Evolutionary conservation across 1,284 basidiomycete species (phyloP), one percentile per base, ranked within the genome.

Genomic region (Coniferiporia weirii): DNA sequence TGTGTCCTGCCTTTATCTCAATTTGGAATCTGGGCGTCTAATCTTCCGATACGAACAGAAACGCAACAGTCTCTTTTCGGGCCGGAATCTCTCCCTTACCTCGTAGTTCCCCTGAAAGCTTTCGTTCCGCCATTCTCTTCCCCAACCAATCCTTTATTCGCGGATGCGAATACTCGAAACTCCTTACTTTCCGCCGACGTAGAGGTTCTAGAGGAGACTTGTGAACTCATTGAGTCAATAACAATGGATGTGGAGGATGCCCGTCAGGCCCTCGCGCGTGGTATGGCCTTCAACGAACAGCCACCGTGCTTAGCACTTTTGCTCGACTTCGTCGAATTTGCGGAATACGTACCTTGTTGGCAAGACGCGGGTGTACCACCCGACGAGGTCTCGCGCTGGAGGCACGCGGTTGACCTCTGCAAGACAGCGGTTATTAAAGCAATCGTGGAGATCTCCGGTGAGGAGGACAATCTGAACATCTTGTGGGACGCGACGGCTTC

Each of bases 381-480:
- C 1, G 67, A 66, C 15, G 75, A 78, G 54, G 67, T 66, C 10
- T 63, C 65, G 20, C 69, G 72, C 40, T 85, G 82, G 71, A 79
- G 86, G 66, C 91, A 91, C 67, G 77, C 79, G 0, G 87, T 96
- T 60, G 83, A 86, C 60, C 79, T 85, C 32, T 90, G 89, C 71
- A 98, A 96, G 75, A 89, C 86, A 0, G 88, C 87, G 0, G 75
- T 93, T 2, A 85, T 95, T 65, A 91, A 92, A 66, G 83, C 87
- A 0, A 79, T 97, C 15, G 92, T 98, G 12, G 91, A 91, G 64
- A 80, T 91, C 20, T 83, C 89, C 3, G 91, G 90, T 32, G 90
- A 94, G 67, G 87, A 92, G 65, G 84, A 80, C 65, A 93, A 91
- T 66, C 81, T 84, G 63, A 83, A 89, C 57, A 79, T 85, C 6